Percentiles rank a stretch among this genome's conserved stretches.
phyloP scores from a whole-genome alignment of 1,284 basidiomycete species.

The Ganoderma resinaceum region DNA sequence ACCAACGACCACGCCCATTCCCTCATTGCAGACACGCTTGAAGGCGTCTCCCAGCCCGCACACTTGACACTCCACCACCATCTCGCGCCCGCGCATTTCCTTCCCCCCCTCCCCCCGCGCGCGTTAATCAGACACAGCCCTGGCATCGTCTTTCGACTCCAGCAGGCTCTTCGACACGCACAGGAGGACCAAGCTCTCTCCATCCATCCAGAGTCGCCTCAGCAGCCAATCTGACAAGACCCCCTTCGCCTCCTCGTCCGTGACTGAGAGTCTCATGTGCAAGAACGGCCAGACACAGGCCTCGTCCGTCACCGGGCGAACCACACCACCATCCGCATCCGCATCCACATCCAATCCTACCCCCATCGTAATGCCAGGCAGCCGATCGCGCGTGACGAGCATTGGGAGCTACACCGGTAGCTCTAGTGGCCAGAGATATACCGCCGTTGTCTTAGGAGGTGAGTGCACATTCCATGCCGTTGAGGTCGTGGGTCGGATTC shows the following conservation, averaged over 20 bases:
- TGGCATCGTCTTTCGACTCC: slow-evolving; percentile 1
- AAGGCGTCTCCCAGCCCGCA: not conserved
- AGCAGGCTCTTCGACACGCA: not conserved
- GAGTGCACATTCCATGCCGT: slow-evolving; percentile 33
- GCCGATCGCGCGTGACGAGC: slow-evolving; percentile 1
- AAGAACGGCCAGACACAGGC: not conserved
- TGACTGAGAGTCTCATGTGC: not conserved
- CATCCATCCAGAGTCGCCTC: not conserved
- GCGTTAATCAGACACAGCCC: not conserved
- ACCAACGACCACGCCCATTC: not conserved
- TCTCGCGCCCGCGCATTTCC: not conserved
- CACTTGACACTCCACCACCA: not conserved
- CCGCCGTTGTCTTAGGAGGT: slow-evolving; percentile 83
- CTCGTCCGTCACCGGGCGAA: not conserved
- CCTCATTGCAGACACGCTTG: not conserved
- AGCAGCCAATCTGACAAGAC: not conserved
- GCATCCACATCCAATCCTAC: not conserved
- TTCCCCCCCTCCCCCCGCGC: not conserved
- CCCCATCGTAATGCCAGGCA: not conserved
- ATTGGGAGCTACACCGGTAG: not conserved
- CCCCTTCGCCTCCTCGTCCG: not conserved
- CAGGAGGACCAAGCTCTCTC: not conserved
- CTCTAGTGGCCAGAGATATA: slow-evolving; percentile 58
- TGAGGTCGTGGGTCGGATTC: slow-evolving; percentile 4
- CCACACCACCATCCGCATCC: not conserved